Conservation (phyloP, 768 basidiomycete genomes). For the Mycena chlorophos region DNA sequence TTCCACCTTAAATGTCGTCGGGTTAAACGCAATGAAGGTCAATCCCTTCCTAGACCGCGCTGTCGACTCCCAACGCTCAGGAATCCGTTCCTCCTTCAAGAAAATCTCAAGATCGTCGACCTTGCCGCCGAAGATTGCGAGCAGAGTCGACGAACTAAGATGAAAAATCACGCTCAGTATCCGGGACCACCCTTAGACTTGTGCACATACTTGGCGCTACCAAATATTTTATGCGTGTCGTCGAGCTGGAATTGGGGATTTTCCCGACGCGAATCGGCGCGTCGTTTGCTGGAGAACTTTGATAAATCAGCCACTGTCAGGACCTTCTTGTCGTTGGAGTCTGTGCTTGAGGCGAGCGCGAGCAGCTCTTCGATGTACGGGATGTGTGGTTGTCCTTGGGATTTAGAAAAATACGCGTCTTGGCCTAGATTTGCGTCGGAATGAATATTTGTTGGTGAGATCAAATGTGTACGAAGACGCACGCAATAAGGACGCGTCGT, state of each 20-base stretch:
- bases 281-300: slow-evolving; percentile 41
- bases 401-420: slow-evolving; percentile 41
- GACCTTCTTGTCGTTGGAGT: slow-evolving; percentile 27
- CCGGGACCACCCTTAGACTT: background rate
- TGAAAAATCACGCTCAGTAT: background rate
- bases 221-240: slow-evolving; percentile 28
- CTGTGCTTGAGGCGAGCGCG: slow-evolving; percentile 42
- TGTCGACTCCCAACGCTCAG: slow-evolving; percentile 70
- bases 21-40: slow-evolving; percentile 58
- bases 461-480: slow-evolving; percentile 9
- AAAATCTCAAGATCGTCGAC: slow-evolving; percentile 53
- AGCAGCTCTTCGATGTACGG: slow-evolving; percentile 42
- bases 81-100: slow-evolving; percentile 67
- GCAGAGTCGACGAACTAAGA: slow-evolving; percentile 58
- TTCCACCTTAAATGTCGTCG: slow-evolving; percentile 43
- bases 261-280: slow-evolving; percentile 36
- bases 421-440: slow-evolving; percentile 41
- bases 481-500: slow-evolving; percentile 41
- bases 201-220: slow-evolving; percentile 42
- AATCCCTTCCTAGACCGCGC: slow-evolving; percentile 54
- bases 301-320: slow-evolving; percentile 46
- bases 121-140: slow-evolving; percentile 66
- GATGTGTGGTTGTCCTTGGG: slow-evolving; percentile 40
- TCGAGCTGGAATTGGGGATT: slow-evolving; percentile 45
- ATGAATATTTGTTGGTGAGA: background rate